Evolutionary conservation across 352 stramenopile species (phyloP).

Genomic region (Globisporangium barbulae): DNA sequence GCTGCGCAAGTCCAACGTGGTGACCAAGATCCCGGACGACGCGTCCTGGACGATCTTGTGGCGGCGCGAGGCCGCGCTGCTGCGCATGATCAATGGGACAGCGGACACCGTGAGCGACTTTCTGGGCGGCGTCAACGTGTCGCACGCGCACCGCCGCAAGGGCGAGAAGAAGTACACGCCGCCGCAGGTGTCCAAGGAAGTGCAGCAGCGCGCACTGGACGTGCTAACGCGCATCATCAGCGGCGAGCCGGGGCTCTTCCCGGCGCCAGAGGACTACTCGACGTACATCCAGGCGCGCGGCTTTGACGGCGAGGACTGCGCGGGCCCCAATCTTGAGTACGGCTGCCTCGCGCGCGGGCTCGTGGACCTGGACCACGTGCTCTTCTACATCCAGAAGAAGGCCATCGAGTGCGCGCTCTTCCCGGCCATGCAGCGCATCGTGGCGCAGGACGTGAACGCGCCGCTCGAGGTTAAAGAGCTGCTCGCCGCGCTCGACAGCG

Average conservation of each 20-base stretch:
- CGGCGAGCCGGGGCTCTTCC: slow-evolving; percentile 51
- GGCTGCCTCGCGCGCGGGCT: slow-evolving; percentile 48
- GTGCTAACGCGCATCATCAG: slow-evolving; percentile 43
- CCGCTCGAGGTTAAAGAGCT: slow-evolving; percentile 40
- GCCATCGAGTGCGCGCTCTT: slow-evolving; percentile 43
- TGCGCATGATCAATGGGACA: slow-evolving; percentile 39
- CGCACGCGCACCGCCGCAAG: slow-evolving; percentile 42
- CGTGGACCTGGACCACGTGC: slow-evolving; percentile 42
- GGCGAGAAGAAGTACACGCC: slow-evolving; percentile 33
- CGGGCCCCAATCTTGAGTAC: slow-evolving; percentile 42
- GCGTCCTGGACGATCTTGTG: slow-evolving; percentile 51
- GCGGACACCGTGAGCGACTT: slow-evolving; percentile 37
- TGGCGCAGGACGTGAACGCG: slow-evolving; percentile 47
- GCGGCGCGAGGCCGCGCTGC: slow-evolving; percentile 37
- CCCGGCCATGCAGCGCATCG: slow-evolving; percentile 44
- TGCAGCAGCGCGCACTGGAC: slow-evolving; percentile 34
- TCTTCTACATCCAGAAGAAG: slow-evolving; percentile 33
- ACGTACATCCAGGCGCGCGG: slow-evolving; percentile 44
- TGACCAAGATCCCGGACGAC: slow-evolving; percentile 46
- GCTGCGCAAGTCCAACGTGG: slow-evolving; percentile 29
- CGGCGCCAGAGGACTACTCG: slow-evolving; percentile 39
- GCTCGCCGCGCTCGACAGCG: slow-evolving; percentile 29
- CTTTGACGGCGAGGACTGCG: slow-evolving; percentile 44
- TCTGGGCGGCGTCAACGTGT: slow-evolving; percentile 60
- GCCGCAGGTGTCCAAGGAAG: slow-evolving; percentile 27